Percentiles rank a stretch among this genome's conserved stretches.
phyloP scores from a whole-genome alignment of 148 eudicot genomes.

The Fagopyrum tataricum region DNA sequence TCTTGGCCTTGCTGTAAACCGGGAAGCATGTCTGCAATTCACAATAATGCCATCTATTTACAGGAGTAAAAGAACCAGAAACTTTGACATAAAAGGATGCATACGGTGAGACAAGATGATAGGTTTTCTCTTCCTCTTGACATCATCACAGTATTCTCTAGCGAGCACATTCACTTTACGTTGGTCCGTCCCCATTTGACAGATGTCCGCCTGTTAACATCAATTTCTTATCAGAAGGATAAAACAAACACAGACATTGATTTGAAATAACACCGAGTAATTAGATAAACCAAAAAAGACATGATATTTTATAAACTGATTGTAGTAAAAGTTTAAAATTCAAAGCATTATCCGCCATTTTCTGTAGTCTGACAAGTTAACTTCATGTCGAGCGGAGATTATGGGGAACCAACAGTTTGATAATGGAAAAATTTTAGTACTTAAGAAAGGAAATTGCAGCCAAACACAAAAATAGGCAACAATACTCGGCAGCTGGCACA shows the following conservation, averaged over 20 bases:
- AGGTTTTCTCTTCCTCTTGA: slow-evolving; percentile 95
- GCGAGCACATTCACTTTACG: slow-evolving; percentile 95
- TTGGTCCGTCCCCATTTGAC: slow-evolving; percentile 96
- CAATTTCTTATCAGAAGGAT: not conserved
- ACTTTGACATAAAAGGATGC: slow-evolving; percentile 12
- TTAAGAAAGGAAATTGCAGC: not conserved
- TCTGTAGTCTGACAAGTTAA: not conserved
- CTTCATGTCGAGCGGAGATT: not conserved
- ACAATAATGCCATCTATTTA: not conserved
- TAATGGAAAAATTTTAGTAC: not conserved
- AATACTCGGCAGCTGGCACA: not conserved
- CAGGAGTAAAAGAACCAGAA: not conserved
- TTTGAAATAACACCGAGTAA: not conserved
- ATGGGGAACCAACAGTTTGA: not conserved
- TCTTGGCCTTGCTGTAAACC: slow-evolving; percentile 89
- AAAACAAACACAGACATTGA: not conserved
- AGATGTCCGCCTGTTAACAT: slow-evolving; percentile 73
- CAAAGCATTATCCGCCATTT: not conserved
- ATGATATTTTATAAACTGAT: not conserved
- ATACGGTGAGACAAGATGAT: slow-evolving; percentile 91
- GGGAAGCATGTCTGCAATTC: slow-evolving; percentile 80
- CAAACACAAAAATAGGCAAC: not conserved
- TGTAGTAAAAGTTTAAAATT: not conserved
- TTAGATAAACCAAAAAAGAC: not conserved
- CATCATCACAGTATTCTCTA: slow-evolving; percentile 91